These are phyloP conservation scores for Kandelia obovata DNA, from an alignment of 345 rosid genomes.

Conservation along the genomic window DNA sequence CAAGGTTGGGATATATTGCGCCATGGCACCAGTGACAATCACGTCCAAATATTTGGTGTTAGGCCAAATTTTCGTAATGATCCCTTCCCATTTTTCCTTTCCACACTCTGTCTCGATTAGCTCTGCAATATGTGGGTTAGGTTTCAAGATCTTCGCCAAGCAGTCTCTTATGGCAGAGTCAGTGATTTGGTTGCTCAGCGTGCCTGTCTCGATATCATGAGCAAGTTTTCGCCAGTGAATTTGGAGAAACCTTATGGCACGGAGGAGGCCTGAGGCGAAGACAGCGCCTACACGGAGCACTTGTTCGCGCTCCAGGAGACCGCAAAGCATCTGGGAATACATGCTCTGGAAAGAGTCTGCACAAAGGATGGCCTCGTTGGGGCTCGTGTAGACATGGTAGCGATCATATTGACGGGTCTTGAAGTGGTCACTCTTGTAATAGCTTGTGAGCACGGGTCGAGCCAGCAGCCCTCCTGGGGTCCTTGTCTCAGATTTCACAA, in stretches of 20 bases:
- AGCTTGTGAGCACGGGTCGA: conserved; percentile 44
- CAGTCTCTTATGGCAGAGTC: conserved; percentile 26
- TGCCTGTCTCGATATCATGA: conserved; percentile 29
- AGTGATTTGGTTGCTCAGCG: conserved; percentile 23
- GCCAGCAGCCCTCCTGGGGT: conserved; percentile 43
- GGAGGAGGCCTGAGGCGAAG: conserved; percentile 42
- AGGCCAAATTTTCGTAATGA: conserved; percentile 39
- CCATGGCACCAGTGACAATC: conserved; percentile 45
- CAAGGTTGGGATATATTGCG: conserved; percentile 41
- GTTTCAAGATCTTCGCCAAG: conserved; percentile 25
- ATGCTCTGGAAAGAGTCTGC: conserved; percentile 45
- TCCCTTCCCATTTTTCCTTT: conserved; percentile 34
- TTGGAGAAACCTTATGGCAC: conserved; percentile 41
- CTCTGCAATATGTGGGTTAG: conserved; percentile 27
- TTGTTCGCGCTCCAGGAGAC: conserved; percentile 30
- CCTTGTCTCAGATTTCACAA: conserved; percentile 35
- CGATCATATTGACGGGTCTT: conserved; percentile 37
- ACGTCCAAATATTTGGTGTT: conserved; percentile 42
- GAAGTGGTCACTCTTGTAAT: conserved; percentile 43
- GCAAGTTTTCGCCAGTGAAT: conserved; percentile 30
- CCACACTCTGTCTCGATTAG: conserved; percentile 27
- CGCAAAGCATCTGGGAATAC: conserved; percentile 42
- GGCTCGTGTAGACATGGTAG: conserved; percentile 40
- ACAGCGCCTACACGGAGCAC: conserved; percentile 43
- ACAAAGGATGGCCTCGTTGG: conserved; percentile 40